Base-by-base conservation (phyloP, 2,329 filamentous ascomycete species). In the Myriosclerotinia curreyana region DNA sequence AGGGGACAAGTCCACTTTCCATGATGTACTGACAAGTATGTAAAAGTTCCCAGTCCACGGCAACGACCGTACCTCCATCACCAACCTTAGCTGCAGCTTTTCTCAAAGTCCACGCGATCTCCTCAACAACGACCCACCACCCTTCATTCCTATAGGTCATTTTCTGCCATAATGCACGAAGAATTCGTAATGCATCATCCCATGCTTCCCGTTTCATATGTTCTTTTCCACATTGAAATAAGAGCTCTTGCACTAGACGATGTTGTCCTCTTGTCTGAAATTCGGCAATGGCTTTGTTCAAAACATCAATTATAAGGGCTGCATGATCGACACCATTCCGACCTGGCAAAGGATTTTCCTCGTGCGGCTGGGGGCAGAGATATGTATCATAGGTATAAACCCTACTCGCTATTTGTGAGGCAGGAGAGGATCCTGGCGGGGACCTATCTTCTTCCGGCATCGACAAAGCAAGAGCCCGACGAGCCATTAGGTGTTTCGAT, bases 1-100 rank as follows among this genome's bases (percentile, higher is more conserved):
- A 40, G 3, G 20, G 42, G 9, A 38, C 28, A 56, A 5, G 38
- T 50, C 2, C 5, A 28, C 20, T 36, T 31, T 7, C 31, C 36
- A 44, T 22, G 15, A 25, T 50, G 15, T n/a, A 78, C 83, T 73
- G 76, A 86, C 85, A 79, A 52, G 75, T 81, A 65, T 84, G 80
- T 73, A 88, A 77, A 52, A 89, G 76, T 71, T 89, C 86, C 83
- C 87, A 88, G 70, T 88, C 85, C 59, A 87, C 82, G 36, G 84
- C 79, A 44, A 89, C 75, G 11, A 88, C 79, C 38, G 87, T 76
- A 60, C 83, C 81, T 11, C 80, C 80, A 60, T 83, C 80, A 9
- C 80, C 80, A 54, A 78, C 76, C 66, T 81, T 76, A 3, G 76
- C 77, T 5, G 86, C 86, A 14, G 83, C 86, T 65, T 79, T 78